Percentiles rank a stretch among this genome's conserved stretches.
Evolutionary conservation across 1,284 basidiomycete species (phyloP).

Genomic region (Schizophyllum amplum): DNA sequence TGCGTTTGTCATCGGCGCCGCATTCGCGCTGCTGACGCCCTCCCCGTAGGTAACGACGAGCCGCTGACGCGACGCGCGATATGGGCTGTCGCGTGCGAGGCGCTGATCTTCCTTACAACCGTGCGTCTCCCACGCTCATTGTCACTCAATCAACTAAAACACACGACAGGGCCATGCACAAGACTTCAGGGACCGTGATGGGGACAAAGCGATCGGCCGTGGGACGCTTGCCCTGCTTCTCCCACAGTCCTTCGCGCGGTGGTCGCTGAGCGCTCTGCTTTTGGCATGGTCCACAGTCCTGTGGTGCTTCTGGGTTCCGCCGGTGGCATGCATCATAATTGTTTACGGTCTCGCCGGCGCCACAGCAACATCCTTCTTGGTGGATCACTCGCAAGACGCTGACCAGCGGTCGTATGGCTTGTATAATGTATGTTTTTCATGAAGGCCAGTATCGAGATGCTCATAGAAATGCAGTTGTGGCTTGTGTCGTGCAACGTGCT

Average conservation of each 20-base stretch:
- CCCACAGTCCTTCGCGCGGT: constrained; percentile 11
- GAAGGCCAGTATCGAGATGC: too few species aligned
- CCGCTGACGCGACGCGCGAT: constrained; percentile 13
- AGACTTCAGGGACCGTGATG: constrained; percentile 25
- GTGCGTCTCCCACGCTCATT: constrained; percentile 8
- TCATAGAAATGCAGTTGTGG: too few species aligned
- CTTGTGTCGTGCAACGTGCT: too few species aligned
- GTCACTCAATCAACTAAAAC: not conserved
- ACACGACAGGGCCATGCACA: constrained; percentile 19
- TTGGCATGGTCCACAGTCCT: constrained; percentile 9
- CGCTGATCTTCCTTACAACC: constrained; percentile 22
- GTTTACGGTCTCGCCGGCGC: constrained; percentile 6
- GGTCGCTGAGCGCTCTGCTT: constrained; percentile 12
- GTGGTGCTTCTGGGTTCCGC: constrained; percentile 11
- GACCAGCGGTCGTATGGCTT: too few species aligned
- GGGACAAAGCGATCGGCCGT: constrained; percentile 21
- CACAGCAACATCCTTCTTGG: constrained; percentile 7
- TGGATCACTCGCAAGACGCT: too few species aligned
- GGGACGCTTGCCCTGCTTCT: constrained; percentile 22
- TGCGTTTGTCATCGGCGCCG: constrained; percentile 8
- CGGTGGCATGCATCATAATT: constrained; percentile 2
- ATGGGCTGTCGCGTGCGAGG: constrained; percentile 18
- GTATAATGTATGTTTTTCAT: too few species aligned
- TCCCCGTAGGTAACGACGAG: constrained; percentile 9
- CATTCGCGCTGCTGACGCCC: not conserved